Percentiles rank a stretch among this genome's conserved stretches.
Evolutionary conservation across 202 grass and related monocot species (phyloP).

Genomic region (Dendrocalamus latiflorus): DNA sequence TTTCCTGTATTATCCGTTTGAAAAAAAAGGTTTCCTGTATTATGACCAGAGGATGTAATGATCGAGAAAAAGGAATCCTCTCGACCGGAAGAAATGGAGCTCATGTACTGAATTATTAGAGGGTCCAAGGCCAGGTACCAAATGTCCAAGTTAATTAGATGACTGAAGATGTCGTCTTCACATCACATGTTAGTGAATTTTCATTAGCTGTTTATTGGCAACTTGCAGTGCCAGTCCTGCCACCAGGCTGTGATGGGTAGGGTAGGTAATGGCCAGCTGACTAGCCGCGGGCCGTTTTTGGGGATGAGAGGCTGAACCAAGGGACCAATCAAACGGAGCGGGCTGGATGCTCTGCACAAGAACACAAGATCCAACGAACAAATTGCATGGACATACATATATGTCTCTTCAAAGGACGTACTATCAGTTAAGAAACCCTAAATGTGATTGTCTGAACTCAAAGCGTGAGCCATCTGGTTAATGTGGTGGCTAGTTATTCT

Average conservation of each 20-base stretch:
- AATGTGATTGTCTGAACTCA: neutral
- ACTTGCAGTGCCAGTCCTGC: too few relatives aligned
- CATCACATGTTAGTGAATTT: too few relatives aligned
- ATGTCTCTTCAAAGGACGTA: too few relatives aligned
- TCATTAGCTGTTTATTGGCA: too few relatives aligned
- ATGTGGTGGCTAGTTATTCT: neutral
- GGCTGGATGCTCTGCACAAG: neutral
- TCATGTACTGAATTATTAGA: too few relatives aligned
- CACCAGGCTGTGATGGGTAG: neutral
- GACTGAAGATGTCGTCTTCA: too few relatives aligned
- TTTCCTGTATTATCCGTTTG: neutral
- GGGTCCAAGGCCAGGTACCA: too few relatives aligned
- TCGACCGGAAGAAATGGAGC: too few relatives aligned
- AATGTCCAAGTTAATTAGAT: too few relatives aligned
- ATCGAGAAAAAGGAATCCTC: too few relatives aligned
- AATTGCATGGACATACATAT: neutral
- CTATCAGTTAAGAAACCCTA: neutral
- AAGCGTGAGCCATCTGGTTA: neutral
- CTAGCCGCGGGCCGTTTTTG: neutral
- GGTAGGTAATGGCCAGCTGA: neutral
- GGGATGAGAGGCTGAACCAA: neutral
- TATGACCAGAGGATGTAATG: too few relatives aligned
- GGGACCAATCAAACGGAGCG: conserved; percentile 1
- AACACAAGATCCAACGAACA: neutral
- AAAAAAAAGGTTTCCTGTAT: too few relatives aligned